Evolutionary conservation across 208 protist genomes (phyloP).

Genomic region (Leishmania arabica): DNA sequence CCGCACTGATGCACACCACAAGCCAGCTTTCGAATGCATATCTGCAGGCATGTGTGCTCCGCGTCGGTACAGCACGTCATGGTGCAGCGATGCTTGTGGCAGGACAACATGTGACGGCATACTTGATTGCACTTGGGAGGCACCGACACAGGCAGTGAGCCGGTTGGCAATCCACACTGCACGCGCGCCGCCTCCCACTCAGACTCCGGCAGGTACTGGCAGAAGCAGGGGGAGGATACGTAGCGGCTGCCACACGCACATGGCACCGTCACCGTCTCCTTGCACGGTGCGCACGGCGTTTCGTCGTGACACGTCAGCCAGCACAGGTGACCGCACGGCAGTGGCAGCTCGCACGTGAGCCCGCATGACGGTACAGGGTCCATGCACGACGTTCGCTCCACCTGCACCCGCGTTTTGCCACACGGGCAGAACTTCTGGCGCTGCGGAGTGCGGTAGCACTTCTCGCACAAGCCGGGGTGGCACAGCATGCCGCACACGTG

Average conservation of each 20-base stretch:
- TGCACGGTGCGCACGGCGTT: slow-evolving; percentile 78
- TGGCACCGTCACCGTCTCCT: slow-evolving; percentile 40
- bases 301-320: slow-evolving; percentile 75
- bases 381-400: slow-evolving; percentile 57
- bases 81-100: slow-evolving; percentile 86
- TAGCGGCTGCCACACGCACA: slow-evolving; percentile 70
- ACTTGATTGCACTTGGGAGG: slow-evolving; percentile 64
- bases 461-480: slow-evolving; percentile 75
- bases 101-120: slow-evolving; percentile 75
- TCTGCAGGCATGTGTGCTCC: slow-evolving; percentile 81
- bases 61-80: slow-evolving; percentile 79
- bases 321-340: slow-evolving; percentile 88
- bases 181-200: slow-evolving; percentile 58
- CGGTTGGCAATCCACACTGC: slow-evolving; percentile 21
- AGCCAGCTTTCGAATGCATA: slow-evolving; percentile 82
- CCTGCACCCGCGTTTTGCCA: slow-evolving; percentile 37
- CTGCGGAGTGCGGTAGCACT: slow-evolving; percentile 59
- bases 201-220: slow-evolving; percentile 57
- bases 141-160: slow-evolving; percentile 32
- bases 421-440: slow-evolving; percentile 57
- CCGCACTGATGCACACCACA: slow-evolving; percentile 87
- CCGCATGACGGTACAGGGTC: slow-evolving; percentile 90
- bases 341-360: slow-evolving; percentile 67
- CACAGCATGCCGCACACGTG: slow-evolving; percentile 80
- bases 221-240: slow-evolving; percentile 76